These are phyloP conservation scores for Chalaropsis ovoidea DNA, from an alignment of 2,329 filamentous ascomycete genomes.

Conservation along the genomic window DNA sequence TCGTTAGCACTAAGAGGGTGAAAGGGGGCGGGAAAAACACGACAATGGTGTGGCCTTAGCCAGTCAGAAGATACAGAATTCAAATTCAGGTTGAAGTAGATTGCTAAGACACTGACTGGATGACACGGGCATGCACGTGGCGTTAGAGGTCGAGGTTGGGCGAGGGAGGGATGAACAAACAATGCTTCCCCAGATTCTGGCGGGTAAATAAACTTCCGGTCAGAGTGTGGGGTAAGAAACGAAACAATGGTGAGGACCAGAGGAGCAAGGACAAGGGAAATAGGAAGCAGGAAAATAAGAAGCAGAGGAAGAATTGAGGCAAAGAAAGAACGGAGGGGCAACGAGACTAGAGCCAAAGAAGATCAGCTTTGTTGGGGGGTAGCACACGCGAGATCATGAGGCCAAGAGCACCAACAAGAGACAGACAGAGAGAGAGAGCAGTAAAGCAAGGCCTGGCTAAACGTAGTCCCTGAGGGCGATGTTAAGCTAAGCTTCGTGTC, in stretches of 20 bases:
- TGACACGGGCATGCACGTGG: slow-evolving; percentile 8
- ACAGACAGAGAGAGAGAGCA: background rate
- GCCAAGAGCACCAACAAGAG: background rate
- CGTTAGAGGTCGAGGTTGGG: background rate
- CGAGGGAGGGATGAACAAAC: slow-evolving; percentile 11
- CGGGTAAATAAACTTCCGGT: background rate
- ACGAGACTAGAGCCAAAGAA: background rate
- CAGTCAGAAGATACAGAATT: background rate
- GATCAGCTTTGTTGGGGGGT: background rate
- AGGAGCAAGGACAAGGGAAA: slow-evolving; percentile 3
- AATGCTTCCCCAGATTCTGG: slow-evolving; percentile 4
- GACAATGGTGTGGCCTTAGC: background rate
- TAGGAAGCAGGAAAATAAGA: background rate
- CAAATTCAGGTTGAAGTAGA: background rate
- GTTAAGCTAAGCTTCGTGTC: slow-evolving; percentile 8
- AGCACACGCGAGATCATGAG: background rate
- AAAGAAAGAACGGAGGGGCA: background rate
- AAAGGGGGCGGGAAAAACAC: background rate
- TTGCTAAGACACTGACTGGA: slow-evolving; percentile 3
- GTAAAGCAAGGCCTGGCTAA: background rate
- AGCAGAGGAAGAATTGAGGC: background rate
- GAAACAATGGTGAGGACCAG: background rate
- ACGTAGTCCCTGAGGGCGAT: background rate
- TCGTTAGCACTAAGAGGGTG: background rate
- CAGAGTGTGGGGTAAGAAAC: background rate